Conservation (phyloP, 495 filamentous ascomycete species). For the Aspergillus taichungensis region DNA sequence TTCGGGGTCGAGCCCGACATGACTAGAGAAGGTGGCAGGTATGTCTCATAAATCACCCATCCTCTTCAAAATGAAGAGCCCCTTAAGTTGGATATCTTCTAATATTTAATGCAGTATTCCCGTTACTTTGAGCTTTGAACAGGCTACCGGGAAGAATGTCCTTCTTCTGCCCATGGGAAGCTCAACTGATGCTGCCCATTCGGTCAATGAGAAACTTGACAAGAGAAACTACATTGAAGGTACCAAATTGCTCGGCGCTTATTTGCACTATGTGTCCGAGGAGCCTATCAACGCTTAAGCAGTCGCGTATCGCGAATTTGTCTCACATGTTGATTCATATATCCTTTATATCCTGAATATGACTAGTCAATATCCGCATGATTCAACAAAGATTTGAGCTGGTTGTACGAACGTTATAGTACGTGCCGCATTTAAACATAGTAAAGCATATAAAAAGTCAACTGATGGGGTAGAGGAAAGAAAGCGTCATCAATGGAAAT, state of each 20-base stretch:
- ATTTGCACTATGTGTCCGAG: slow-evolving; percentile 92
- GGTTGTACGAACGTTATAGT: no score
- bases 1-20: slow-evolving; percentile 90
- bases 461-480: no score
- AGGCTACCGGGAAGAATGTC: slow-evolving; percentile 98
- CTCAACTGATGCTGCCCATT: slow-evolving; percentile 92
- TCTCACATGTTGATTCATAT: no score
- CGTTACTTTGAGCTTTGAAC: slow-evolving; percentile 92
- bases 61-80: not conserved
- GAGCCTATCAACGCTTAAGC: slow-evolving; percentile 48
- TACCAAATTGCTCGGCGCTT: slow-evolving; percentile 90
- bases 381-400: no score
- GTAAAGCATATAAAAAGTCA: no score
- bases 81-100: not conserved
- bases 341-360: no score
- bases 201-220: slow-evolving; percentile 97
- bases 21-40: slow-evolving; percentile 91
- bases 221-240: slow-evolving; percentile 96
- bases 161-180: slow-evolving; percentile 93
- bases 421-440: no score
- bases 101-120: slow-evolving; percentile 57
- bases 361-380: no score
- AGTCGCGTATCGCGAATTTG: not conserved
- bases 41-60: slow-evolving; percentile 16
- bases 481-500: no score